Conservation (phyloP, 2,329 filamentous ascomycete species). For the Ciborinia camelliae region DNA sequence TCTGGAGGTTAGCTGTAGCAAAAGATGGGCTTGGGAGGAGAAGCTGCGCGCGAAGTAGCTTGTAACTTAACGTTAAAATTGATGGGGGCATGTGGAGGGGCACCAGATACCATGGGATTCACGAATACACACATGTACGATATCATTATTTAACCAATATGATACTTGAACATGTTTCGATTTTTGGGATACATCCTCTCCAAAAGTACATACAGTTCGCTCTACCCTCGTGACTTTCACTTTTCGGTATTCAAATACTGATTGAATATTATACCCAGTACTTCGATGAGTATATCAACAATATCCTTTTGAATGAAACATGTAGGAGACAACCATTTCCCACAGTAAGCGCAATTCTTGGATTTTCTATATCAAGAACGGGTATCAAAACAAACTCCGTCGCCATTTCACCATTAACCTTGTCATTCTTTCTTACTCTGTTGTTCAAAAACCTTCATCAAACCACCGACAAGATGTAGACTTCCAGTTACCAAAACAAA, state of each 20-base stretch:
- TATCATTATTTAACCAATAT: slow-evolving; percentile 8
- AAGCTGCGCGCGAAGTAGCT: background rate
- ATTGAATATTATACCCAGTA: background rate
- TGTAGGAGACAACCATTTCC: background rate
- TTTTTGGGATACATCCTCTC: background rate
- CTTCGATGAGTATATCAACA: background rate
- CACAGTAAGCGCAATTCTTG: background rate
- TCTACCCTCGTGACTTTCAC: background rate
- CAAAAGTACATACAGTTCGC: background rate
- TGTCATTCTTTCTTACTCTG: slow-evolving; percentile 71
- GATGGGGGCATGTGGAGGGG: background rate
- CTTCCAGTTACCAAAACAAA: slow-evolving; percentile 77
- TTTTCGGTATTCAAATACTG: background rate
- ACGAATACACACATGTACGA: background rate
- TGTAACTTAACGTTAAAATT: background rate
- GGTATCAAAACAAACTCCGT: slow-evolving; percentile 12
- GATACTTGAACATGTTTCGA: background rate
- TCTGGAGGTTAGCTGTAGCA: background rate
- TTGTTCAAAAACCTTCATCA: slow-evolving; percentile 62
- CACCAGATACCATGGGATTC: background rate
- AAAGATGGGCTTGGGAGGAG: background rate
- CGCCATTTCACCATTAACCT: slow-evolving; percentile 38
- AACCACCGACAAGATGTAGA: slow-evolving; percentile 76
- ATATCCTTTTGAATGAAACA: background rate
- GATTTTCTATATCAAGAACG: background rate